Conservation (phyloP, 192 early-diverging fungal species). For the Linnemannia hyalina region DNA sequence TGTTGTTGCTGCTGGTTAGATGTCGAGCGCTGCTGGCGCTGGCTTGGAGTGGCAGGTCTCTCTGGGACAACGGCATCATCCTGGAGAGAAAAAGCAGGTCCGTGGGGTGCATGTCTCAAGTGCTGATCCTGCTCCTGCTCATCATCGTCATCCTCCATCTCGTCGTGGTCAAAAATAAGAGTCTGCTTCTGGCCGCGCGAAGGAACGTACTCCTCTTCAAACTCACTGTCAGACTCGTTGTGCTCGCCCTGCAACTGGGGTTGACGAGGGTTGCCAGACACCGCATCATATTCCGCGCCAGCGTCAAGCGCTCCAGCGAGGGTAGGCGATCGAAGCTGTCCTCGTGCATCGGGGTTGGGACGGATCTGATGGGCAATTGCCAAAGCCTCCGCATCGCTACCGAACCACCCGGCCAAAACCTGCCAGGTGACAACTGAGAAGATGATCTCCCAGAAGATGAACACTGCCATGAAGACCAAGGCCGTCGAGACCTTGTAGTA, state of each 20-base stretch:
- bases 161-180: slow-evolving; percentile 22
- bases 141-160: slow-evolving; percentile 39
- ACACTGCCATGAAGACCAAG: slow-evolving; percentile 57
- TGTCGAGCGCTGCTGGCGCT: slow-evolving; percentile 12
- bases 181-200: slow-evolving; percentile 5
- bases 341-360: slow-evolving; percentile 14
- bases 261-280: slow-evolving; percentile 24
- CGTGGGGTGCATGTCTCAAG: neutral
- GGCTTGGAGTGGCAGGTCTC: slow-evolving; percentile 18
- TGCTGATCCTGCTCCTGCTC: slow-evolving; percentile 14
- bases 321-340: slow-evolving; percentile 33
- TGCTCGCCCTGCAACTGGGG: slow-evolving; percentile 42
- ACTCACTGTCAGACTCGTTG: slow-evolving; percentile 35
- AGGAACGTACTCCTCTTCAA: slow-evolving; percentile 31
- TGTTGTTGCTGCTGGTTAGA: neutral
- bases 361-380: slow-evolving; percentile 40
- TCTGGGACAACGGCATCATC: slow-evolving; percentile 47
- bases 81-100: neutral
- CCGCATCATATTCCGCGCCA: slow-evolving; percentile 4
- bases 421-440: slow-evolving; percentile 66
- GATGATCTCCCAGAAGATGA: slow-evolving; percentile 63
- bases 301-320: neutral
- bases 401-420: slow-evolving; percentile 53
- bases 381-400: slow-evolving; percentile 47
- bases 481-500: slow-evolving; percentile 61